These are phyloP conservation scores for Rhodofomes roseus DNA, from an alignment of 1,284 basidiomycete species.

Conservation along the genomic window DNA sequence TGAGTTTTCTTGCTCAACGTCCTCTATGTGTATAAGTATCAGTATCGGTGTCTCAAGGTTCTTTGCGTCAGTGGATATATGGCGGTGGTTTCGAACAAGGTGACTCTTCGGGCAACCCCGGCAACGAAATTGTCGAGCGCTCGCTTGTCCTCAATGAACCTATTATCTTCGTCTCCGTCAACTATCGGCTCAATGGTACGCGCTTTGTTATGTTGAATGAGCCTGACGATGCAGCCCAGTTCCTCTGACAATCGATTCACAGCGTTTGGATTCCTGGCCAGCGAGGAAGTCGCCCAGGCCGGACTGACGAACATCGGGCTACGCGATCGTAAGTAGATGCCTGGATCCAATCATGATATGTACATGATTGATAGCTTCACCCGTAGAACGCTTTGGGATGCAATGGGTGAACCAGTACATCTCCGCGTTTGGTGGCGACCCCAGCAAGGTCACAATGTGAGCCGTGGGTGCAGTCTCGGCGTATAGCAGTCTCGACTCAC, in stretches of 20 bases:
- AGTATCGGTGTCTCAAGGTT: neutral
- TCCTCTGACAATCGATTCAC: neutral
- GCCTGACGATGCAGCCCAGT: neutral
- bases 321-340: conserved; percentile 41
- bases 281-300: conserved; percentile 46
- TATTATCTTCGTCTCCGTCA: conserved; percentile 52
- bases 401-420: conserved; percentile 53
- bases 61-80: conserved; percentile 49
- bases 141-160: conserved; percentile 45
- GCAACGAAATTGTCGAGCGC: conserved; percentile 38
- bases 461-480: neutral
- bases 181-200: conserved; percentile 37
- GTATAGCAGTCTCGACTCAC: neutral
- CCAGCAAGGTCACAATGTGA: conserved; percentile 31
- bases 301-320: conserved; percentile 53
- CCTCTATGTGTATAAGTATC: neutral
- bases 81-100: conserved; percentile 33
- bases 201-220: neutral
- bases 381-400: conserved; percentile 35
- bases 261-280: conserved; percentile 46
- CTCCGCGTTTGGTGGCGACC: conserved; percentile 38
- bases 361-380: neutral
- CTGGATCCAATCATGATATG: too few species aligned
- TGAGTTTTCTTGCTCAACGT: conserved; percentile 23
- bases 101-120: conserved; percentile 11